phyloP scores from a whole-genome alignment of 306 rosid genomes.

The Cucumis sativus region Cucumber_9930_V3 NC_026657.2:37329501-37330000 shows the following conservation, averaged over 20 bases:
- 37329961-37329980: too few species aligned
- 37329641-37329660: conserved; percentile 56
- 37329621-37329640: neutral
- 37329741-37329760: neutral
- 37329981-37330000: too few species aligned
- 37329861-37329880: neutral
- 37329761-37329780: neutral
- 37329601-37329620: neutral
- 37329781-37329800: neutral
- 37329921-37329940: neutral
- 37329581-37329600: neutral
- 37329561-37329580: neutral
- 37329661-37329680: conserved; percentile 87
- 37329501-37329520: neutral
- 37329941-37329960: too few species aligned
- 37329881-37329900: neutral
- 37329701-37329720: neutral
- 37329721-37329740: neutral
- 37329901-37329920: neutral
- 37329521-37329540: neutral
- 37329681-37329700: neutral
- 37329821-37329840: neutral
- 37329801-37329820: neutral
- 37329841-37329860: neutral
- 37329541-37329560: neutral